phyloP scores from a whole-genome alignment of 805 yeast genomes.

The Saturnispora diversa region DNA sequence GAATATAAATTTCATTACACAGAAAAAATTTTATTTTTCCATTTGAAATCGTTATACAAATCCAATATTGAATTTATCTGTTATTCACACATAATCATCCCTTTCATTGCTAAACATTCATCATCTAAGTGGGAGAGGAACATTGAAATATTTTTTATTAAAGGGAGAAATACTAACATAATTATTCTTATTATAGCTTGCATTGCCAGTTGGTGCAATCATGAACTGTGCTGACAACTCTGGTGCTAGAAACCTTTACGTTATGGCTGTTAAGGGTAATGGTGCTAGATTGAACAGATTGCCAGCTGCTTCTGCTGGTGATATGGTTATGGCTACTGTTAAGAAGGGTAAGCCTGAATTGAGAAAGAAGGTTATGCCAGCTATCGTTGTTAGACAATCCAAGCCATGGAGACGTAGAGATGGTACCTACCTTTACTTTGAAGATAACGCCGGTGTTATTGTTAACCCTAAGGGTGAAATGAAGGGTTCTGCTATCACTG shows the following conservation, averaged over 20 bases:
- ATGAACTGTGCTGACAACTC: slow-evolving; percentile 99
- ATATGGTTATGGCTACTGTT: slow-evolving; percentile 99
- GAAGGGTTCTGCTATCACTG: slow-evolving; percentile 99
- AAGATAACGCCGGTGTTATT: slow-evolving; percentile 99
- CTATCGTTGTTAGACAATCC: slow-evolving; percentile 97
- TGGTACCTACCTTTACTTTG: slow-evolving; percentile 98
- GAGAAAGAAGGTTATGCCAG: slow-evolving; percentile 99
- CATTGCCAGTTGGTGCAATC: slow-evolving; percentile 99
- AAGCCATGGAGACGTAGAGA: slow-evolving; percentile 99
- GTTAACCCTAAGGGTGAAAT: slow-evolving; percentile 99
- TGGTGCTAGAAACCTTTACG: slow-evolving; percentile 99
- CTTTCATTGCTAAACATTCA: too few species aligned
- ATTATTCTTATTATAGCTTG: slow-evolving; percentile 57
- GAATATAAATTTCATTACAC: too few species aligned
- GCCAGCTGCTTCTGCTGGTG: slow-evolving; percentile 99
- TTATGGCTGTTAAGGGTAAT: slow-evolving; percentile 96
- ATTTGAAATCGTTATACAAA: too few species aligned
- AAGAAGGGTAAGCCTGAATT: slow-evolving; percentile 99
- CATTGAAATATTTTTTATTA: too few species aligned
- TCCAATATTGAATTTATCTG: too few species aligned
- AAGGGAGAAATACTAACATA: slow-evolving; percentile 18
- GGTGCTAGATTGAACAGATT: slow-evolving; percentile 99
- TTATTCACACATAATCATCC: too few species aligned
- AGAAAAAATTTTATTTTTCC: too few species aligned
- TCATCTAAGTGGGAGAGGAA: too few species aligned